Base-by-base conservation (phyloP, 306 rosid genomes). In the Sesbania bispinosa region DNA sequence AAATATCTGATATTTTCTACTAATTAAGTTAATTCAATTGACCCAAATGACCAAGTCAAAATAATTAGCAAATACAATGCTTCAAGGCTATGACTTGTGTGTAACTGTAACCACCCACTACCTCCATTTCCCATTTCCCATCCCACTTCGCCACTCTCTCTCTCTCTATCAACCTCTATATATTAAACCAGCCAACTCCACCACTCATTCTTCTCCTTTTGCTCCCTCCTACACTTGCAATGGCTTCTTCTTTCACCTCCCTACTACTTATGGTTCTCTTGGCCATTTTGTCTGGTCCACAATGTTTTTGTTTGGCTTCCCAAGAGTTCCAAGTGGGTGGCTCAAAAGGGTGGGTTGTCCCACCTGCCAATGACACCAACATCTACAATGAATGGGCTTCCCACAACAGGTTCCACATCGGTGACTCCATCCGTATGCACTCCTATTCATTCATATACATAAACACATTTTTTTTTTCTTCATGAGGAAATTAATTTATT, bases 301-400 rank as follows among this genome's bases (percentile, higher is more conserved):
- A 38, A 27, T n/a, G 30, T 38, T 46, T 54, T 69, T 20, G 70
- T 21, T 86, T 74, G 18, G 76, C 74, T 35, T 80, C 87, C 41
- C 70, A 74, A 2, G 92, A 90, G 78, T 94, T 83, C 84, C 84
- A 86, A 77, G 98, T 89, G 2, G 98, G 97, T 39, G 96, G 80
- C 69, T 13, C 67, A 35, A 65, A 79, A 42, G 96, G 90, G 9
- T 94, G 97, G 98, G 63, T 75, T 5, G 90, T 94, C 10, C 97
- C 98, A 6, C 84, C 88, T 0, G 10, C 84, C 27, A 90, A 90
- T 54, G 88, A 86, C 82, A 87, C 71, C 74, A 62, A 83, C 55
- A 29, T 77, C 82, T 90, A 80, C 87, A 91, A 86, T 54, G 79
- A 73, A 6, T 94, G 98, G 98, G 97, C 98, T 76, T 87, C 97